Conservation (phyloP, 768 basidiomycete species). For the Pluteus cervinus region DNA sequence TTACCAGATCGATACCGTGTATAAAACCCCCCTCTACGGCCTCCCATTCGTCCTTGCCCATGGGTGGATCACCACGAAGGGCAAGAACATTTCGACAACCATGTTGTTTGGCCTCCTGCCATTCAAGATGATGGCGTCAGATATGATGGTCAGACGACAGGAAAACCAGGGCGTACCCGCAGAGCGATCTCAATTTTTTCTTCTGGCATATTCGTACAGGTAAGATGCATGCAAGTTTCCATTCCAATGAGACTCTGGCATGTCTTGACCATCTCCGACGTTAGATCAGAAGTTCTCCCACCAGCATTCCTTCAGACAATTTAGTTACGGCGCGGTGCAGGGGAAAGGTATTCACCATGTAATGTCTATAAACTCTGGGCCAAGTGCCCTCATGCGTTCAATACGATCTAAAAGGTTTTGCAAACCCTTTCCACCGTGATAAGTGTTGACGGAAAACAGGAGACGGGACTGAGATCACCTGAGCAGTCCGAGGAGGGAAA, state of each 20-base stretch:
- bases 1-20: slow-evolving; percentile 89
- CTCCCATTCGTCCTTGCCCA: slow-evolving; percentile 87
- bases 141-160: slow-evolving; percentile 5
- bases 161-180: slow-evolving; percentile 44
- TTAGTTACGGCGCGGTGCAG: neutral
- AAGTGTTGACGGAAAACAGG: neutral
- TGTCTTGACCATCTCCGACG: slow-evolving; percentile 89
- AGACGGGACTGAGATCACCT: slow-evolving; percentile 41
- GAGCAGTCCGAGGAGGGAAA: slow-evolving; percentile 93
- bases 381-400: slow-evolving; percentile 92
- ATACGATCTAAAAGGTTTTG: slow-evolving; percentile 98
- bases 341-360: slow-evolving; percentile 59
- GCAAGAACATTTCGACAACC: slow-evolving; percentile 94
- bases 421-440: slow-evolving; percentile 49
- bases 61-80: slow-evolving; percentile 87
- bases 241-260: slow-evolving; percentile 91
- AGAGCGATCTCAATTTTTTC: slow-evolving; percentile 93
- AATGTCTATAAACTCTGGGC: slow-evolving; percentile 98
- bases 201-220: slow-evolving; percentile 98
- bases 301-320: slow-evolving; percentile 78
- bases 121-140: slow-evolving; percentile 6
- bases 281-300: slow-evolving; percentile 90
- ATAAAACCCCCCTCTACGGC: slow-evolving; percentile 87
- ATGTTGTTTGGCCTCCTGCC: slow-evolving; percentile 79
- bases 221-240: slow-evolving; percentile 98